Base-by-base conservation (phyloP, 345 rosid species). In the Diplotaxis tenuifolia region DNA sequence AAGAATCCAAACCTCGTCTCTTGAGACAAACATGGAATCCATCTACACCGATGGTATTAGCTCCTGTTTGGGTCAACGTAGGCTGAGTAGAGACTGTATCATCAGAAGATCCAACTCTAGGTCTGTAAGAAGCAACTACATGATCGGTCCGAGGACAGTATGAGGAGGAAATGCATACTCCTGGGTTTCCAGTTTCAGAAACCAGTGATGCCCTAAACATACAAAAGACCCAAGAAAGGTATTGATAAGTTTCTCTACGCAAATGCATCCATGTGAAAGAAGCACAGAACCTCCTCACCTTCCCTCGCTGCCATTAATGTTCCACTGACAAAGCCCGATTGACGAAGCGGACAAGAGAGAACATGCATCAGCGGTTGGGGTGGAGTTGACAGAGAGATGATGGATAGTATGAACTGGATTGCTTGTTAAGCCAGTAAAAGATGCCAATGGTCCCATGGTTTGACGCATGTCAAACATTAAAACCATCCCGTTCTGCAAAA, bases 381-480 rank as follows among this genome's bases (percentile, higher is more conserved):
- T 62, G 55, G 83, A 62, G 34, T 53, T 72, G 15, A 75, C 64
- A 25, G 74, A 68, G 81, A 88, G 85, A 63, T 86, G 81, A 67
- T 84, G 84, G 73, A 87, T 63, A 1, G 95, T 84, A 82, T 91
- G 98, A 60, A 91, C 86, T 3, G 92, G 97, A 75, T 91, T 89
- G 82, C 63, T 75, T 49, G 91, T 58, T 47, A 87, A 83, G 62
- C 98, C 98, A 20, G 61, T 71, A 58, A 82, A 59, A 4, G 84
- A 82, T 75, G 87, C 87, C 57, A 88, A 38, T 25, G 91, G 92
- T 68, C 71, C 68, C 7, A 54, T 72, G 63, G 97, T 94, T 78
- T 86, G 96, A 47, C 98, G 97, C 72, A 83, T 83, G 79, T 89
- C 98, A 84, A 88, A 89, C 49, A 81, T 84, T 84, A 86, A 75